These are phyloP conservation scores for Cryptosporidium meleagridis DNA, from an alignment of 169 alveolate species.

Conservation along the genomic window DNA sequence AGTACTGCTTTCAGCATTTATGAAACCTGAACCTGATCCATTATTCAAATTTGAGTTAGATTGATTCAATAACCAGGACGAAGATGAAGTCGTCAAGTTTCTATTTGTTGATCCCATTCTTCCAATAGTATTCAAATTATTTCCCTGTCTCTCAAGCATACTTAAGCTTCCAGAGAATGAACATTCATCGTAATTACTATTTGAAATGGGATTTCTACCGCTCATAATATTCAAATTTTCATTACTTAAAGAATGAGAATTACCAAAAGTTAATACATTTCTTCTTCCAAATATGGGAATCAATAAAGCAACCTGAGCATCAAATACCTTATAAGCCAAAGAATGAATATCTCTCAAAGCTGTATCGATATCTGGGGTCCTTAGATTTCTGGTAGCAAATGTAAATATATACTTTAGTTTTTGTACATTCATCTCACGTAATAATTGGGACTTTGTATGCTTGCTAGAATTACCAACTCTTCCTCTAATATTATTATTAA, in stretches of 20 bases:
- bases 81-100: not conserved
- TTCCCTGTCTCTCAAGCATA: not conserved
- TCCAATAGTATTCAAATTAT: not conserved
- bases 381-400: slow-evolving; percentile 33
- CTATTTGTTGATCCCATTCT: not conserved
- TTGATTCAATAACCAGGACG: not conserved
- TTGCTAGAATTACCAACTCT: slow-evolving; percentile 7
- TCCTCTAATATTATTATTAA: not conserved
- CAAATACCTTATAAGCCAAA: slow-evolving; percentile 78
- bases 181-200: not conserved
- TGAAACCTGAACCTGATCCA: not conserved
- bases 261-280: slow-evolving; percentile 30
- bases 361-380: slow-evolving; percentile 64
- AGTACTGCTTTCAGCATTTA: not conserved
- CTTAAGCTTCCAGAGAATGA: not conserved
- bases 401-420: slow-evolving; percentile 45
- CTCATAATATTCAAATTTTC: not conserved
- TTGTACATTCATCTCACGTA: slow-evolving; percentile 44
- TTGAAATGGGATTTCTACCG: not conserved
- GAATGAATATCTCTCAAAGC: slow-evolving; percentile 67
- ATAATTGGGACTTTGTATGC: slow-evolving; percentile 17
- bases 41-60: not conserved
- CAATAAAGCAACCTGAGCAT: slow-evolving; percentile 76
- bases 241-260: not conserved
- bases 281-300: slow-evolving; percentile 76